phyloP scores from a whole-genome alignment of 768 basidiomycete species.

The Suillus spraguei region DNA sequence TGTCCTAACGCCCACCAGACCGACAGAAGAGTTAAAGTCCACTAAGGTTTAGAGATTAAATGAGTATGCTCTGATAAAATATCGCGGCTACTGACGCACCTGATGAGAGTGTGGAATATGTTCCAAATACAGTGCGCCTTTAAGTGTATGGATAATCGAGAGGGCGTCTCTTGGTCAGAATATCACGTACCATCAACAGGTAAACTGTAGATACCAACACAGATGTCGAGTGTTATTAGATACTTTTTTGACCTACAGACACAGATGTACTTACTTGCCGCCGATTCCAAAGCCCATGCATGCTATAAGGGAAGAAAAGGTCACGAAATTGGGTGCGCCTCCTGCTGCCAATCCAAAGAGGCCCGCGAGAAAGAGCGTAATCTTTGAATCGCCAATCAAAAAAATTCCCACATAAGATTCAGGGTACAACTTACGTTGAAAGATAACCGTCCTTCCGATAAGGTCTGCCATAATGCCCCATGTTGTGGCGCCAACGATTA shows the following conservation, averaged over 20 bases:
- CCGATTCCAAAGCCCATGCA: constrained; percentile 53
- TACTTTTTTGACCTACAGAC: constrained; percentile 19
- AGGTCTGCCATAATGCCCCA: constrained; percentile 55
- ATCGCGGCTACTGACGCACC: constrained; percentile 16
- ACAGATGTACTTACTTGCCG: constrained; percentile 45
- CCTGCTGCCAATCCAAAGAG: constrained; percentile 55
- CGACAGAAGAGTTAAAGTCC: constrained; percentile 57
- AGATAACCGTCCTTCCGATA: constrained; percentile 47
- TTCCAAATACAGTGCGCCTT: constrained; percentile 48
- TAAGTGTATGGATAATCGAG: constrained; percentile 26
- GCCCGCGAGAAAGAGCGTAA: constrained; percentile 40
- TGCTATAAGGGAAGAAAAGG: constrained; percentile 47
- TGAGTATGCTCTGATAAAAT: constrained; percentile 6
- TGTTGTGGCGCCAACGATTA: constrained; percentile 49
- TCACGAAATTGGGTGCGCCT: constrained; percentile 46
- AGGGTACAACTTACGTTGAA: constrained; percentile 36
- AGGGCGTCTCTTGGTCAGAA: not conserved
- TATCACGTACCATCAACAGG: constrained; percentile 46
- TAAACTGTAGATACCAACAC: constrained; percentile 29
- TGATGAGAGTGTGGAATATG: constrained; percentile 46
- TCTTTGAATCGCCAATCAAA: constrained; percentile 17
- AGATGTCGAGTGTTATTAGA: constrained; percentile 16
- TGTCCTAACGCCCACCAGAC: constrained; percentile 57
- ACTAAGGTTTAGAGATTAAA: constrained; percentile 30
- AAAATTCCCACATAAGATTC: not conserved